Evolutionary conservation across 2,329 filamentous ascomycete species (phyloP).

Genomic region (Alternaria gaisen): DNA sequence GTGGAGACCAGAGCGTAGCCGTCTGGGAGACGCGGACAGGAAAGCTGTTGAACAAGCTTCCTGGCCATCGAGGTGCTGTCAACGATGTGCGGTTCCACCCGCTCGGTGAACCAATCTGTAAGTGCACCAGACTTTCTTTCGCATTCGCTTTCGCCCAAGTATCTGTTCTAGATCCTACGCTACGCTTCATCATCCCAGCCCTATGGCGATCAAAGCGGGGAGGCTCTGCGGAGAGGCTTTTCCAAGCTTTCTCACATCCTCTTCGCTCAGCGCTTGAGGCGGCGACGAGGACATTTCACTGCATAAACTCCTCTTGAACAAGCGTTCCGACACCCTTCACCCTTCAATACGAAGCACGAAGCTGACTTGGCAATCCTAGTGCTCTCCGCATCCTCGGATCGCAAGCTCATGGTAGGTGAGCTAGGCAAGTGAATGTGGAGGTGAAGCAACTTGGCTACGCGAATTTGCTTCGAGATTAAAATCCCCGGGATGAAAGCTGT

Average conservation of each 20-base stretch:
- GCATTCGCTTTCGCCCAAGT: not conserved
- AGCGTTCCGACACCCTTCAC: conserved; percentile 25
- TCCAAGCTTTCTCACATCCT: not conserved
- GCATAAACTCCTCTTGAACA: not conserved
- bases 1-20: conserved; percentile 88
- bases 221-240: not conserved
- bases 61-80: conserved; percentile 92
- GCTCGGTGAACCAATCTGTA: conserved; percentile 84
- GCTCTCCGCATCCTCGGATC: conserved; percentile 88
- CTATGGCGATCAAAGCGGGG: not conserved
- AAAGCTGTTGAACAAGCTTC: conserved; percentile 92
- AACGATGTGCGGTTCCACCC: conserved; percentile 95
- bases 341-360: conserved; percentile 13
- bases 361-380: conserved; percentile 64
- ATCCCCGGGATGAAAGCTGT: conserved; percentile 32
- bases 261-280: not conserved
- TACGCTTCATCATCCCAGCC: not conserved
- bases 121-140: conserved; percentile 54
- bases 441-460: conserved; percentile 32
- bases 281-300: not conserved
- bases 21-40: conserved; percentile 91
- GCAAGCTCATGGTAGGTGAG: conserved; percentile 84
- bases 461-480: conserved; percentile 29
- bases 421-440: conserved; percentile 66
- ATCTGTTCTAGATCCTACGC: not conserved